Percentiles rank a stretch among this genome's conserved stretches.
phyloP scores from a whole-genome alignment of 129 eudicot species.

The Dittrichia graveolens region DNA sequence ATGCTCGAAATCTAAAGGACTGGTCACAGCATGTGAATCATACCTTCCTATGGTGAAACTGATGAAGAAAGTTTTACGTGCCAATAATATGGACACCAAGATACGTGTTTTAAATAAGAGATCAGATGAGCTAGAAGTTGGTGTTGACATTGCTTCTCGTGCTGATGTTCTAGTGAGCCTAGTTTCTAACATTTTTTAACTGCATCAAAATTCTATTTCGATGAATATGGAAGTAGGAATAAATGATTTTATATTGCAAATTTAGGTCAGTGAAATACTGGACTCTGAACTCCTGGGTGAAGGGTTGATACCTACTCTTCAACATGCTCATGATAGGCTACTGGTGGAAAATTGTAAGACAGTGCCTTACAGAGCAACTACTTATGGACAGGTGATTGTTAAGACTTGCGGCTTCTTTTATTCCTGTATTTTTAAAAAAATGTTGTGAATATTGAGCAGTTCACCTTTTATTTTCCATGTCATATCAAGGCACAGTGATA shows the following conservation, averaged over 20 bases:
- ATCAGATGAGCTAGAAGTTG: conserved; percentile 80
- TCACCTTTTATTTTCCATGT: not conserved
- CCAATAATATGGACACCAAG: conserved; percentile 64
- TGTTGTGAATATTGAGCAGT: not conserved
- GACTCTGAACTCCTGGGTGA: conserved; percentile 93
- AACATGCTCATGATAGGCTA: conserved; percentile 85
- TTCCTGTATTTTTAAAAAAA: not conserved
- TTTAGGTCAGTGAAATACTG: conserved; percentile 88
- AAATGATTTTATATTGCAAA: conserved; percentile 5
- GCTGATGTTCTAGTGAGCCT: conserved; percentile 86
- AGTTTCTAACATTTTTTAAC: conserved; percentile 6
- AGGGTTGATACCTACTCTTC: conserved; percentile 89
- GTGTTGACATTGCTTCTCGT: conserved; percentile 68
- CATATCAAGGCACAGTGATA: not conserved
- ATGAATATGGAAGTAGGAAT: not conserved
- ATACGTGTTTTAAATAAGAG: conserved; percentile 70
- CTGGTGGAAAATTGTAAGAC: conserved; percentile 73
- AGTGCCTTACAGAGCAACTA: conserved; percentile 77
- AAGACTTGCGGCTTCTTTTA: not conserved
- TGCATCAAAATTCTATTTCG: not conserved
- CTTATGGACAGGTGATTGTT: conserved; percentile 70
- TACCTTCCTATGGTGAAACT: conserved; percentile 96
- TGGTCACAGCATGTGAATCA: conserved; percentile 86
- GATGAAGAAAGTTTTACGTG: conserved; percentile 82
- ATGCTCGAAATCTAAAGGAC: conserved; percentile 31